Percentiles rank a stretch among this genome's conserved stretches.
Evolutionary conservation across 768 basidiomycete species (phyloP).

Genomic region (Sarcomyxa edulis): DNA sequence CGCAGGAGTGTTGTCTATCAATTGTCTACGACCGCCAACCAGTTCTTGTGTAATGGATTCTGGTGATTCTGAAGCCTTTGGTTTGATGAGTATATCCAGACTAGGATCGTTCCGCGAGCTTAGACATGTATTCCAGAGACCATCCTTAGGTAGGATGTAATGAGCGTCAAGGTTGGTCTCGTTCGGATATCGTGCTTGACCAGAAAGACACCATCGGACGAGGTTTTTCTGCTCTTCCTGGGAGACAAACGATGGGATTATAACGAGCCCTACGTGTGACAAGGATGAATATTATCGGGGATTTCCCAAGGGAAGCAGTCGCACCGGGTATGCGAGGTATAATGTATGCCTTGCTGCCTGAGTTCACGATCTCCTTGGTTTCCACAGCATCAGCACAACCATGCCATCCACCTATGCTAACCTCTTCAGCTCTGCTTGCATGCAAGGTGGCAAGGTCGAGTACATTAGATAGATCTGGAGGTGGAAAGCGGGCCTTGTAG

Average conservation of each 20-base stretch:
- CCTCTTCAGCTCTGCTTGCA: conserved; percentile 31
- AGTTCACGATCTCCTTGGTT: conserved; percentile 21
- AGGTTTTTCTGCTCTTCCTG: conserved; percentile 60
- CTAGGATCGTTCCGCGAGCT: conserved; percentile 23
- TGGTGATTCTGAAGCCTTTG: conserved; percentile 29
- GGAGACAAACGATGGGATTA: conserved; percentile 73
- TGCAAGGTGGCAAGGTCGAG: conserved; percentile 61
- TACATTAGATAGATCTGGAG: conserved; percentile 63
- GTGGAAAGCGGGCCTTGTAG: conserved; percentile 76
- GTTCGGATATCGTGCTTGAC: conserved; percentile 77
- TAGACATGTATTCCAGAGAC: conserved; percentile 71
- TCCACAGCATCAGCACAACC: conserved; percentile 35
- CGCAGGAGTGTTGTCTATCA: conserved; percentile 71
- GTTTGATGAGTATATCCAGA: conserved; percentile 32
- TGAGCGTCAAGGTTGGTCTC: conserved; percentile 89
- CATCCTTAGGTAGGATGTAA: conserved; percentile 67
- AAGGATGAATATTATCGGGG: too few relatives aligned
- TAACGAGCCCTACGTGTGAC: conserved; percentile 74
- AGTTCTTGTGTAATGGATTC: conserved; percentile 15
- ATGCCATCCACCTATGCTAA: conserved; percentile 39
- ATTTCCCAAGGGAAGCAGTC: conserved; percentile 10
- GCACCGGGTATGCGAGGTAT: conserved; percentile 57
- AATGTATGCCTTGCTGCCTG: conserved; percentile 30
- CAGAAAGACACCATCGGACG: conserved; percentile 64
- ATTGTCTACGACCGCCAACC: conserved; percentile 55